These are phyloP conservation scores for Omphalotus guepiniiformis DNA, from an alignment of 768 basidiomycete species.

Conservation along the genomic window DNA sequence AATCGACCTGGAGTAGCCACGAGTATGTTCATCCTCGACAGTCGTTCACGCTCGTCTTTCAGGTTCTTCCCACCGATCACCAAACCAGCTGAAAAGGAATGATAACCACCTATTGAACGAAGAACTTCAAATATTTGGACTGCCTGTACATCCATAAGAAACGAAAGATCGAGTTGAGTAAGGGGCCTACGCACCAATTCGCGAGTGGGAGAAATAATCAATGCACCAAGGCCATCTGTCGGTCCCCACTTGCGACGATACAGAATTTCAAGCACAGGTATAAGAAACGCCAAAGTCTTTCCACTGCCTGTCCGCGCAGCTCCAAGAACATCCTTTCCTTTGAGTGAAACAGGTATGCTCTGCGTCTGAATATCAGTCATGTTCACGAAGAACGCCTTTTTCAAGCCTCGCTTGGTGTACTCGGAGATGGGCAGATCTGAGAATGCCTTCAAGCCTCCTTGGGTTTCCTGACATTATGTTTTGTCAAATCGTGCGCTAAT, in stretches of 20 bases:
- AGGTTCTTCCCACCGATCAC: conserved; percentile 96
- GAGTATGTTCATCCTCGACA: conserved; percentile 96
- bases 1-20: conserved; percentile 95
- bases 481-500: conserved; percentile 9
- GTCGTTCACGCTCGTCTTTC: conserved; percentile 85
- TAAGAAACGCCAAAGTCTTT: conserved; percentile 93
- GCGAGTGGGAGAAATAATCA: conserved; percentile 91
- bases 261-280: conserved; percentile 88
- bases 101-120: conserved; percentile 87
- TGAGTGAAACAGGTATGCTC: conserved; percentile 86
- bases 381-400: conserved; percentile 78
- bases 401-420: conserved; percentile 75
- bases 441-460: conserved; percentile 54
- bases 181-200: conserved; percentile 66
- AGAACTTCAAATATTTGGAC: conserved; percentile 98
- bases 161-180: not conserved
- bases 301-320: conserved; percentile 95
- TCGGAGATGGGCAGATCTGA: conserved; percentile 75
- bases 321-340: conserved; percentile 94
- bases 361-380: conserved; percentile 93
- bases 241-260: conserved; percentile 92
- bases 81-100: conserved; percentile 89
- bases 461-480: conserved; percentile 39
- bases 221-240: conserved; percentile 84
- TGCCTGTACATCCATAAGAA: conserved; percentile 49